Evolutionary conservation across 495 filamentous ascomycete genomes (phyloP).

Genomic region (Penicillium goetzii): DNA sequence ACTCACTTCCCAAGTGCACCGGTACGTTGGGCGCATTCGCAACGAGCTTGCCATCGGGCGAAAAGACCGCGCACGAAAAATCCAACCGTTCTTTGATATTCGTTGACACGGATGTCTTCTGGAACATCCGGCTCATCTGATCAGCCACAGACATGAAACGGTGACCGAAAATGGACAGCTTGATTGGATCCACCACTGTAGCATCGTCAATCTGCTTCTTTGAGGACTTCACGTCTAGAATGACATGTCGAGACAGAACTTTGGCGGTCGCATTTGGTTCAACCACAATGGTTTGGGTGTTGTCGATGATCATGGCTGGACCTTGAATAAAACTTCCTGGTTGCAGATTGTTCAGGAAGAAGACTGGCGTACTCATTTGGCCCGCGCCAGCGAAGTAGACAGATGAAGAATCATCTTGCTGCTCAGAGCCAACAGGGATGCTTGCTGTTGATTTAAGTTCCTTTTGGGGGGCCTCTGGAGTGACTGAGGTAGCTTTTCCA

Average conservation of each 20-base stretch:
- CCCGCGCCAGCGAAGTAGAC: conserved; percentile 59
- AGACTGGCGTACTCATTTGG: conserved; percentile 79
- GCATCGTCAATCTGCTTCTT: conserved; percentile 56
- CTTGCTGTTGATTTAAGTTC: conserved; percentile 40
- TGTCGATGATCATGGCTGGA: conserved; percentile 90
- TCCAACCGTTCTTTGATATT: conserved; percentile 98
- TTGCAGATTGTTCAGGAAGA: conserved; percentile 75
- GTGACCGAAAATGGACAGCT: conserved; percentile 93
- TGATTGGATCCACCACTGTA: conserved; percentile 76
- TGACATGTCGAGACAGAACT: conserved; percentile 47
- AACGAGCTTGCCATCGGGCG: conserved; percentile 82
- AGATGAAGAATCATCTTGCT: conserved; percentile 36
- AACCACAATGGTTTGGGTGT: conserved; percentile 94
- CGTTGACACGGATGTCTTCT: conserved; percentile 96
- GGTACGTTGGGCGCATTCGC: conserved; percentile 95
- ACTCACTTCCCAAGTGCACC: conserved; percentile 91
- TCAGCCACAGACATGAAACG: conserved; percentile 99
- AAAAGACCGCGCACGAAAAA: conserved; percentile 95
- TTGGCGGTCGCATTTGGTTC: conserved; percentile 69
- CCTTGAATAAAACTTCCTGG: conserved; percentile 79
- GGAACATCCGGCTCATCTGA: conserved; percentile 93
- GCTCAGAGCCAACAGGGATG: conserved; percentile 30
- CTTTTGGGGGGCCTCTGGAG: conserved; percentile 41
- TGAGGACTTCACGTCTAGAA: conserved; percentile 63
- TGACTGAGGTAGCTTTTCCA: conserved; percentile 25